phyloP scores from a whole-genome alignment of 495 filamentous ascomycete species.

The Penicillium daleae region DNA sequence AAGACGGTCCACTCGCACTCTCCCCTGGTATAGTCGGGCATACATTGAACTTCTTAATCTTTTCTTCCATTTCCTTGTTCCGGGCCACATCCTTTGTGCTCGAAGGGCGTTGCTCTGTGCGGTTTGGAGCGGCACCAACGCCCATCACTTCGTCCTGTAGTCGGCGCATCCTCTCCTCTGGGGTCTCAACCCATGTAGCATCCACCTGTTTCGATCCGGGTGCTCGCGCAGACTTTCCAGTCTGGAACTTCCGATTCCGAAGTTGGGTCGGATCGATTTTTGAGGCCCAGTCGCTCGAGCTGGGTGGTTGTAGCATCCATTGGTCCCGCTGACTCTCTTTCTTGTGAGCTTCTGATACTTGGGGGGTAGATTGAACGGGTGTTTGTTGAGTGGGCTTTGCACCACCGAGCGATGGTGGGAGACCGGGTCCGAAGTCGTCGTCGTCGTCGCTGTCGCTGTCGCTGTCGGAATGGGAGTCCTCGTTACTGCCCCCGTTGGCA shows the following conservation, averaged over 20 bases:
- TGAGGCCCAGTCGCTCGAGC: slow-evolving; percentile 59
- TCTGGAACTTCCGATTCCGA: slow-evolving; percentile 81
- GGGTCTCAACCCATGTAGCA: slow-evolving; percentile 88
- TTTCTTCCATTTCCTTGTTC: slow-evolving; percentile 45
- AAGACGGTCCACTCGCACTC: background rate
- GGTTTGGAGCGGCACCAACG: slow-evolving; percentile 38
- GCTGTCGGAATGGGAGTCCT: slow-evolving; percentile 2
- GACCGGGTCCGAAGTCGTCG: slow-evolving; percentile 80
- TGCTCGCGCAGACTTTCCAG: slow-evolving; percentile 59
- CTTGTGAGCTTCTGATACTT: slow-evolving; percentile 2
- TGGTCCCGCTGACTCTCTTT: slow-evolving; percentile 66
- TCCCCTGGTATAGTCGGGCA: slow-evolving; percentile 8
- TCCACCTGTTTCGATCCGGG: slow-evolving; percentile 47
- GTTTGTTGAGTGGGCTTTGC: slow-evolving; percentile 12
- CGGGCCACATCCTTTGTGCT: slow-evolving; percentile 20
- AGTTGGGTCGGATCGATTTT: slow-evolving; percentile 85
- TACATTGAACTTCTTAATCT: slow-evolving; percentile 64
- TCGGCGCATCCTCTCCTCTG: slow-evolving; percentile 81
- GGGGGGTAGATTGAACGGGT: background rate
- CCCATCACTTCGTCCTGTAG: slow-evolving; percentile 88
- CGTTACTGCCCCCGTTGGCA: slow-evolving; percentile 31
- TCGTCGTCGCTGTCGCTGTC: slow-evolving; percentile 52
- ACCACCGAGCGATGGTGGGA: slow-evolving; percentile 59
- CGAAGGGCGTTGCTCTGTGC: slow-evolving; percentile 1
- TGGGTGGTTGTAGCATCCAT: slow-evolving; percentile 93